Evolutionary conservation across 352 stramenopile species (phyloP), one percentile per base, ranked within the genome.

Genomic region (Phytophthora boehmeriae): DNA sequence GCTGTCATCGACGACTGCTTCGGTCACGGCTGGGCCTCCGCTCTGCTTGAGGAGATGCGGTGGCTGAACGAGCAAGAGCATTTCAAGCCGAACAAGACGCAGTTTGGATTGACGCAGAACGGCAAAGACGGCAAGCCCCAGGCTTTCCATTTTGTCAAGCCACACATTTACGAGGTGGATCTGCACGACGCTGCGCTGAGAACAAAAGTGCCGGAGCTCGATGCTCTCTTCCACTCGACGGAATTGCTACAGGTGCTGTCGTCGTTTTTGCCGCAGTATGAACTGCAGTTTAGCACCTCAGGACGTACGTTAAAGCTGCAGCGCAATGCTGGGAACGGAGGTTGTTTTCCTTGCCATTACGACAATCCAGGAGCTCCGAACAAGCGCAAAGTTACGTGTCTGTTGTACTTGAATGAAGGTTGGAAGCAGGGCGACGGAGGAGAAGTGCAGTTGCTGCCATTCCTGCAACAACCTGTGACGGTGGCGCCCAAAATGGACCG

Each of bases 131-230:
- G 55, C 41, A 60, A 65, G 36, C 56, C 59, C 6, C 66, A 76
- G 55, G 69, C 76, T 25, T 74, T 77, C 25, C 73, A 89, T 59
- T 91, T 88, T 42, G 59, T 80, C 59, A 95, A 95, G 73, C 86
- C 86, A n/a, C 70, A 92, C 63, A 92, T 95, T 58, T 95, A 75
- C 34, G 86, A 95, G 47, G 77, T 89, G 23, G 86, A 95, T 63
- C 59, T 95, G 30, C 84, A 93, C 55, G 85, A 93, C 57, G 78
- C 71, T 1, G 52, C 43, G 5, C 58, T 90, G 45, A 72, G 84
- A 9, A 48, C 51, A 8, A 82, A 81, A 45, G 80, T 90, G 28
- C 80, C 76, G 2, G 78, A 90, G 59, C 75, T 90, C 5, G 79
- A 88, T 38, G 79, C 77, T 17, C 65, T 90, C 8, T 88, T 89